Evolutionary conservation across 2,329 filamentous ascomycete species (phyloP).

Genomic region (Trichoderma sp.): DNA sequence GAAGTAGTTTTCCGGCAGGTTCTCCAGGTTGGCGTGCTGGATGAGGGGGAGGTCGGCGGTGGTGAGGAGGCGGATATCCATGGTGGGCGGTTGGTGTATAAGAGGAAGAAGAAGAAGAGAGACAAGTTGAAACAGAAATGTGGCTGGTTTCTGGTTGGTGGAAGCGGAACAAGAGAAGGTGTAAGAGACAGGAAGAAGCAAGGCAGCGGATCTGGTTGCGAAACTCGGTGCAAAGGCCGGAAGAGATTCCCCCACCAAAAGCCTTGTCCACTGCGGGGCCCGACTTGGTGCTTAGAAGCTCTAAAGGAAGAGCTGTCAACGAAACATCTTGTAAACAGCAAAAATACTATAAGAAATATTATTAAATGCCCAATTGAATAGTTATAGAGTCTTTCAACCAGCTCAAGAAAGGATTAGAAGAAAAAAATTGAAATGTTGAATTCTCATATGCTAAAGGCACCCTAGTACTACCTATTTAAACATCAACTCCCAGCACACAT

Average conservation of each 20-base stretch:
- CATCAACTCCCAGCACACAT: background rate
- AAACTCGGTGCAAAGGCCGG: constrained; percentile 10
- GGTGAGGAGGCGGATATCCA: constrained; percentile 89
- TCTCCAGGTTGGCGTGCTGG: constrained; percentile 98
- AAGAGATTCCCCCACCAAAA: constrained; percentile 26
- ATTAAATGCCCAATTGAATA: background rate
- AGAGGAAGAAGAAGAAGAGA: too few relatives aligned
- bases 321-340: background rate
- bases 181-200: background rate
- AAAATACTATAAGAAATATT: background rate
- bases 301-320: background rate
- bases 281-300: background rate
- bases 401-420: background rate
- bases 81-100: constrained; percentile 45
- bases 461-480: background rate
- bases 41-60: constrained; percentile 86
- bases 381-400: background rate
- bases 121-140: background rate
- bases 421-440: background rate
- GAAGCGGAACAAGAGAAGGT: background rate
- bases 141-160: background rate
- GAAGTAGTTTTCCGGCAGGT: constrained; percentile 99
- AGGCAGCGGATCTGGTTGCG: constrained; percentile 5
- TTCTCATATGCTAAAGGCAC: background rate
- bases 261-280: constrained; percentile 21